These are phyloP conservation scores for Colletotrichum eleusines DNA, from an alignment of 2,329 filamentous ascomycete genomes.

Conservation along the genomic window DNA sequence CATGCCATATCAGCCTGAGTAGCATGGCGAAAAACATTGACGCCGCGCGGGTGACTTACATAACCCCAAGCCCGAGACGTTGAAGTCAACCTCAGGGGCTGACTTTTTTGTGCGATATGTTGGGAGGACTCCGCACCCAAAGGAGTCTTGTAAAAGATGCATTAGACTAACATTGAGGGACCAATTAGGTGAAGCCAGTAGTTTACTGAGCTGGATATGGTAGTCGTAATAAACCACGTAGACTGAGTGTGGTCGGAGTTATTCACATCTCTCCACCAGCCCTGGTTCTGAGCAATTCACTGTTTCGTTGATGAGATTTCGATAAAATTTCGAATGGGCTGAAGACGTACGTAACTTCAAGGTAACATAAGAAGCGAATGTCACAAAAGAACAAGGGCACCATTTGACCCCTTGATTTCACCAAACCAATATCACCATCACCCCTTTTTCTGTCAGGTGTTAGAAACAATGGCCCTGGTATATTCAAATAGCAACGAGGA, in stretches of 20 bases:
- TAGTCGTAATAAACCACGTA: background rate
- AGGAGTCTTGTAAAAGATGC: no score
- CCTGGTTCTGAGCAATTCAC: background rate
- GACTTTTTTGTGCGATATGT: background rate
- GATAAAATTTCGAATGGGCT: no score
- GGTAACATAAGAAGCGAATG: fast-evolving
- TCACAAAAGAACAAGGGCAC: background rate
- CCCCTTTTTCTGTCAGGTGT: no score
- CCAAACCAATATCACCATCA: background rate
- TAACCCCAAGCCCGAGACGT: background rate
- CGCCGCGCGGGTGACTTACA: background rate
- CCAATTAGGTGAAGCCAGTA: no score
- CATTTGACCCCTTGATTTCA: no score
- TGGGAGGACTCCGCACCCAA: background rate
- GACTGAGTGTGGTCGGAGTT: background rate
- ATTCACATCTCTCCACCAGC: background rate
- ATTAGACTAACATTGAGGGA: no score
- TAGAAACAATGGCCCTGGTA: background rate
- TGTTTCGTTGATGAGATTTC: no score
- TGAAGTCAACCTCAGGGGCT: background rate
- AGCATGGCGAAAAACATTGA: background rate
- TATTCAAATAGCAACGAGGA: background rate
- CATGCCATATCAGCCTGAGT: background rate
- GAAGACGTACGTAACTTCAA: background rate
- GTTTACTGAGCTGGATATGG: background rate